phyloP scores from a whole-genome alignment of 805 yeast species.

The Starmerella vitae region DNA sequence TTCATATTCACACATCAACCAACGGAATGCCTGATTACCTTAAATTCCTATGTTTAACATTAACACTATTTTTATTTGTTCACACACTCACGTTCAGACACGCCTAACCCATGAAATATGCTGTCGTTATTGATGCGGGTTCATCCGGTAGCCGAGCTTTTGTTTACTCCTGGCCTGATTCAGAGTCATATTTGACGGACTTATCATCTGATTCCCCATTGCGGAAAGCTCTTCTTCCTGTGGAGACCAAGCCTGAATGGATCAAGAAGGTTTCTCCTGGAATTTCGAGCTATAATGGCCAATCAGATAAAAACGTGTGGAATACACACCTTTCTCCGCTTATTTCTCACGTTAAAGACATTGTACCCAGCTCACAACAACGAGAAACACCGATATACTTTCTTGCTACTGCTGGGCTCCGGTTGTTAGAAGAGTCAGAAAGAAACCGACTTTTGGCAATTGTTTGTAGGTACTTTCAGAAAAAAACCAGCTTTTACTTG shows the following conservation, averaged over 20 bases:
- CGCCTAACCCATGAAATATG: constrained; percentile 43
- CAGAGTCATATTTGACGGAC: constrained; percentile 26
- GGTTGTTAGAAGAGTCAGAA: constrained; percentile 47
- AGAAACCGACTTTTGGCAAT: constrained; percentile 42
- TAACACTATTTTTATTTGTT: no score
- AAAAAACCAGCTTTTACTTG: constrained; percentile 43
- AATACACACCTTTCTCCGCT: constrained; percentile 51
- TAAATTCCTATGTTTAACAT: no score
- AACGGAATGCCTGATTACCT: no score
- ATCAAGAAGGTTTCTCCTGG: constrained; percentile 68
- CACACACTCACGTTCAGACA: not conserved
- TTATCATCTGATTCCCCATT: constrained; percentile 25
- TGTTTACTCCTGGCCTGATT: constrained; percentile 66
- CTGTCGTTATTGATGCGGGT: constrained; percentile 88
- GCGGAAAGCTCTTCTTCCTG: constrained; percentile 49
- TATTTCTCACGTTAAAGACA: constrained; percentile 50
- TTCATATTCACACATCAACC: no score
- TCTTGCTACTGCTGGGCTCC: constrained; percentile 96
- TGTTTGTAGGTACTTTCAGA: constrained; percentile 45
- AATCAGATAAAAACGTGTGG: constrained; percentile 47
- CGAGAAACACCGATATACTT: constrained; percentile 70
- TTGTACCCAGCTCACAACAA: constrained; percentile 52
- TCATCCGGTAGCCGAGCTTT: constrained; percentile 87
- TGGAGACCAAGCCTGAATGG: constrained; percentile 56
- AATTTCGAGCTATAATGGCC: constrained; percentile 50